phyloP scores from a whole-genome alignment of 1,139 yeast genomes.

The Suhomyces maxii region DNA sequence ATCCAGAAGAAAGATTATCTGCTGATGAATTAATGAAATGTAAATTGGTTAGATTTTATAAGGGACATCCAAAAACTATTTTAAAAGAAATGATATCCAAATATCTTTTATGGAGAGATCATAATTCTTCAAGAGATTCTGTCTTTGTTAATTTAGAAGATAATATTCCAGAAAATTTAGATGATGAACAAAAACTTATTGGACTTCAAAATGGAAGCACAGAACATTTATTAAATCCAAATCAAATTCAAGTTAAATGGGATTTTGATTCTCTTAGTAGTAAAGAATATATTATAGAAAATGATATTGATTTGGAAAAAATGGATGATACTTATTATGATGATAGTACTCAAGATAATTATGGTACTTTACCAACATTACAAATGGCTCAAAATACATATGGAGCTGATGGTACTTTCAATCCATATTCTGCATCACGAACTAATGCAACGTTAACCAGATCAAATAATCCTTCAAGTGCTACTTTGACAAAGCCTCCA shows the following conservation, averaged over 20 bases:
- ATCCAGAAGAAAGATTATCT: constrained; percentile 80
- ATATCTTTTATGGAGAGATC: constrained; percentile 78
- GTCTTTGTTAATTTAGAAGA: constrained; percentile 41
- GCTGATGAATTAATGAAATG: constrained; percentile 84
- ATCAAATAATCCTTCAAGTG: constrained; percentile 2
- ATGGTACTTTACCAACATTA: constrained; percentile 32
- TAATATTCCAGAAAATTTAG: constrained; percentile 14
- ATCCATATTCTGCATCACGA: background rate
- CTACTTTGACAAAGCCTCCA: background rate
- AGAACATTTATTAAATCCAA: constrained; percentile 9
- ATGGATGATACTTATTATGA: constrained; percentile 39
- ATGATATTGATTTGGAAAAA: constrained; percentile 54
- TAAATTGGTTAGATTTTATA: constrained; percentile 65
- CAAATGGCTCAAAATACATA: constrained; percentile 17
- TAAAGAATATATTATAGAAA: constrained; percentile 68
- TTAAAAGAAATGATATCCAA: constrained; percentile 79
- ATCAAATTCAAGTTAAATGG: constrained; percentile 73
- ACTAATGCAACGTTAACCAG: constrained; percentile 1
- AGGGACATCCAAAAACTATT: constrained; percentile 56
- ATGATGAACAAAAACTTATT: constrained; percentile 5
- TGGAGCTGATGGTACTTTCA: constrained; percentile 5
- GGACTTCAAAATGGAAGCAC: constrained; percentile 1
- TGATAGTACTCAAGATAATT: constrained; percentile 29
- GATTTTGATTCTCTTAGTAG: constrained; percentile 80
- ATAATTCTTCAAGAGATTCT: constrained; percentile 51